Evolutionary conservation across 2,329 filamentous ascomycete genomes (phyloP).

Genomic region (Trichoderma gracile): DNA sequence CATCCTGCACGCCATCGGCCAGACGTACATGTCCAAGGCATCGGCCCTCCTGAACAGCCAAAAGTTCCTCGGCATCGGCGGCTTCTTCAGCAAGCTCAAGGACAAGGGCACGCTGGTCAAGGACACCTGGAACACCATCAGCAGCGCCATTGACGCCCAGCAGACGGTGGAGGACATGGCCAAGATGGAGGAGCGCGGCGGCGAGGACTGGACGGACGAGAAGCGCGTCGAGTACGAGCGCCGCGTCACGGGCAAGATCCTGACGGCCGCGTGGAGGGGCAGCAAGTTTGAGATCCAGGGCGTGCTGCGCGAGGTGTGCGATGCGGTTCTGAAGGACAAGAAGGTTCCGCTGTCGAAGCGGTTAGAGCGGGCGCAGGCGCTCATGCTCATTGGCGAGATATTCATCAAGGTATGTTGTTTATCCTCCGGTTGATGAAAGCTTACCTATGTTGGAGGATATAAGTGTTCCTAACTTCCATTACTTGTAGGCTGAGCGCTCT

Average conservation of each 20-base stretch:
- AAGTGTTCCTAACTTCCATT: constrained; percentile 19
- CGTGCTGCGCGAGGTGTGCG: constrained; percentile 91
- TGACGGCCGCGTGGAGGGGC: constrained; percentile 93
- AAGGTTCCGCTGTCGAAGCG: constrained; percentile 81
- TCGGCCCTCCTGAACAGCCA: constrained; percentile 88
- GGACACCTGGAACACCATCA: constrained; percentile 98
- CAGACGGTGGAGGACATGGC: constrained; percentile 99
- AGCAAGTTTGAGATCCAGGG: constrained; percentile 98
- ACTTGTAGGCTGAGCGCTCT: constrained; percentile 72
- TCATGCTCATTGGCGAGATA: constrained; percentile 85
- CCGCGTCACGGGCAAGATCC: constrained; percentile 94
- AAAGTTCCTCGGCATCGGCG: constrained; percentile 93
- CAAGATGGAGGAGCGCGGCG: constrained; percentile 88
- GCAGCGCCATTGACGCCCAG: constrained; percentile 92
- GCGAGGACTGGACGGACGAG: constrained; percentile 98
- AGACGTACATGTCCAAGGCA: constrained; percentile 86
- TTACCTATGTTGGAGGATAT: too few relatives aligned
- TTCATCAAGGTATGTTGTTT: constrained; percentile 70
- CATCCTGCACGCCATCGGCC: constrained; percentile 90
- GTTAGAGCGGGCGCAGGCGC: constrained; percentile 84
- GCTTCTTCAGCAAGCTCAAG: constrained; percentile 90
- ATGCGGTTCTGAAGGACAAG: constrained; percentile 77
- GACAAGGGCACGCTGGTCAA: constrained; percentile 97
- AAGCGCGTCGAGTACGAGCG: constrained; percentile 94
- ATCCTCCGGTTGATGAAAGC: background rate